A percentile compares a stretch with the other conserved stretches of the same genome.
phyloP scores from a whole-genome alignment of 768 basidiomycete species.

The Suillus sp. region DNA sequence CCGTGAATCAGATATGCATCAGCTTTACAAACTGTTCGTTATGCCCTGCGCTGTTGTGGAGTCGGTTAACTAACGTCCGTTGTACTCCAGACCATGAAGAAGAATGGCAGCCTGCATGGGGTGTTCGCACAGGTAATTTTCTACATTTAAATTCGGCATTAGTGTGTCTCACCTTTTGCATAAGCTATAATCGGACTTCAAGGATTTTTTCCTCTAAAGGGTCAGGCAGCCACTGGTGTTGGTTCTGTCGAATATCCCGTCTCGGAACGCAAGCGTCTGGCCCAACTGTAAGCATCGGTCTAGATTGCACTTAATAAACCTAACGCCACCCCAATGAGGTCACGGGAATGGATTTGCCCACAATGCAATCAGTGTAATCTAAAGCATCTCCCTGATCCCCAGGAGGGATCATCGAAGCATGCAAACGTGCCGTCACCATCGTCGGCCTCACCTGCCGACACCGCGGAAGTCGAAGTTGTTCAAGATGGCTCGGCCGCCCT shows the following conservation, averaged over 20 bases:
- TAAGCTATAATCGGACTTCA: slow-evolving; percentile 85
- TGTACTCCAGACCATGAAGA: slow-evolving; percentile 81
- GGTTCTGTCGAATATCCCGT: slow-evolving; percentile 84
- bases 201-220: slow-evolving; percentile 87
- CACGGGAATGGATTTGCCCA: slow-evolving; percentile 79
- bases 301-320: slow-evolving; percentile 15
- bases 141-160: slow-evolving; percentile 16
- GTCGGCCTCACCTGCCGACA: slow-evolving; percentile 15
- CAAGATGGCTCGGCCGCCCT: slow-evolving; percentile 17
- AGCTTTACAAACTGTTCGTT: slow-evolving; percentile 86
- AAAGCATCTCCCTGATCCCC: slow-evolving; percentile 71
- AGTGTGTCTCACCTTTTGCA: slow-evolving; percentile 15
- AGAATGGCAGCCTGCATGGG: slow-evolving; percentile 98
- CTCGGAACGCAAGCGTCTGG: slow-evolving; percentile 76
- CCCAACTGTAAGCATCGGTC: slow-evolving; percentile 58
- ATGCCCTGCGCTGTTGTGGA: slow-evolving; percentile 15
- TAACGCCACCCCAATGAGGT: slow-evolving; percentile 47
- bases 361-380: slow-evolving; percentile 69
- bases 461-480: slow-evolving; percentile 23
- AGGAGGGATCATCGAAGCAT: slow-evolving; percentile 19
- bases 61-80: slow-evolving; percentile 32
- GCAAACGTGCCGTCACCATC: slow-evolving; percentile 8
- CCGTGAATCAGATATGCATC: slow-evolving; percentile 72
- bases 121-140: slow-evolving; percentile 82
- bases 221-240: slow-evolving; percentile 83